Percentiles rank a stretch among this genome's conserved stretches.
Evolutionary conservation across 805 yeast genomes (phyloP).

Genomic region (Grigorovia humatica): DNA sequence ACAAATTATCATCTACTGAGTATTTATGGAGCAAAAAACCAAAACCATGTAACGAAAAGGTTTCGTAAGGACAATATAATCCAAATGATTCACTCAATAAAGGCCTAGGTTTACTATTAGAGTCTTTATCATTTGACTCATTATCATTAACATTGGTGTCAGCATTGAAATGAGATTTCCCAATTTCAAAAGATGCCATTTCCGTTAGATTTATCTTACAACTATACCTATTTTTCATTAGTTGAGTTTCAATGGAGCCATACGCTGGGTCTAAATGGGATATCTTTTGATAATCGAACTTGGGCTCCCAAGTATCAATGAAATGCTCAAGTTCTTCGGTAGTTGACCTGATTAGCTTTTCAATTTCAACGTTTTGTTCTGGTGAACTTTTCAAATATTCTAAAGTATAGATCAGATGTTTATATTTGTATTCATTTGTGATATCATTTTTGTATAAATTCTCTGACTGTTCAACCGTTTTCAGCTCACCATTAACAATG

Average conservation of each 20-base stretch:
- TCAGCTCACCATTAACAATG: background rate
- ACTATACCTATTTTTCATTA: constrained; percentile 22
- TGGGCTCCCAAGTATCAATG: constrained; percentile 14
- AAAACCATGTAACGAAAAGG: constrained; percentile 24
- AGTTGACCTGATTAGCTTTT: constrained; percentile 10
- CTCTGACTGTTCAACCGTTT: background rate
- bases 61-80: constrained; percentile 18
- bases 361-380: constrained; percentile 1
- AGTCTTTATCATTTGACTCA: background rate
- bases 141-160: background rate
- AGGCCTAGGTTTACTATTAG: constrained; percentile 6
- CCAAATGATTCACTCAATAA: constrained; percentile 22
- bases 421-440: constrained; percentile 9
- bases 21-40: constrained; percentile 13
- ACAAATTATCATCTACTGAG: background rate
- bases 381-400: constrained; percentile 9
- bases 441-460: constrained; percentile 15
- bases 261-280: background rate
- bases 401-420: constrained; percentile 10
- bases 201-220: constrained; percentile 14
- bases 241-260: constrained; percentile 21
- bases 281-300: constrained; percentile 8
- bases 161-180: background rate
- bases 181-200: constrained; percentile 7
- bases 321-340: constrained; percentile 8